Base-by-base conservation (phyloP, 495 filamentous ascomycete species). In the Astrothelium macrocarpum region DNA sequence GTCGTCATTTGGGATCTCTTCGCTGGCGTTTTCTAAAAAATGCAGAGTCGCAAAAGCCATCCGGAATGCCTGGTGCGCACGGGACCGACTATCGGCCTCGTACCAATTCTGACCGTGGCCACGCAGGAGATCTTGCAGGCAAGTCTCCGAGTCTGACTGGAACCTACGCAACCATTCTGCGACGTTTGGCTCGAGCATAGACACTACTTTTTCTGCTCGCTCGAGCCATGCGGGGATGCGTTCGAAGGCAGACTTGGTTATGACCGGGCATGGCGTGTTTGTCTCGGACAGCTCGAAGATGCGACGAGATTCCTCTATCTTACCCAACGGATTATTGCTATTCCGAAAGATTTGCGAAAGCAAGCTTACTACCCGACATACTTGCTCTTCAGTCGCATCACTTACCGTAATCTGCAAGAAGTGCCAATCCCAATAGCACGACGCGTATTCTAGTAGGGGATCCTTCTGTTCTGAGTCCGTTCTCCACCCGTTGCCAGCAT, bases 121-220 rank as follows among this genome's bases (percentile, higher is more conserved):
- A 49, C 45, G 45, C 45, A 49, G 45, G 45, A 49, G 45, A 49
- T 49, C 45, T 20, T 49, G 45, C 45, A 49, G 45, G 45, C 45
- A 16, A 49, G 45, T 49, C 45, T 49, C 20, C 45, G 45, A 49
- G 20, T 49, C n/a, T 49, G 45, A 49, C 45, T 49, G 45, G 45
- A 49, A 49, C 12, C 45, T 49, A 49, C n/a, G 45, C 45, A 49
- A 49, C 45, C 45, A 49, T 49, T 49, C 45, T 49, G 45, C 45
- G 20, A 49, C 45, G 20, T 49, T 49, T 18, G 45, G 45, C 45
- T 49, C 45, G 11, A 49, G 45, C 20, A 23, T 49, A 16, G 45
- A 49, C 45, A 49, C 45, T 20, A 49, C 20, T 49, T 23, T 49
- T 23, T 49, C 45, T 16, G 45, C 45, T 49, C 45, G 45, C 45